These are phyloP conservation scores for Paspalum vaginatum DNA, from an alignment of 176 grass and related monocot genomes.

Conservation along the genomic window DNA sequence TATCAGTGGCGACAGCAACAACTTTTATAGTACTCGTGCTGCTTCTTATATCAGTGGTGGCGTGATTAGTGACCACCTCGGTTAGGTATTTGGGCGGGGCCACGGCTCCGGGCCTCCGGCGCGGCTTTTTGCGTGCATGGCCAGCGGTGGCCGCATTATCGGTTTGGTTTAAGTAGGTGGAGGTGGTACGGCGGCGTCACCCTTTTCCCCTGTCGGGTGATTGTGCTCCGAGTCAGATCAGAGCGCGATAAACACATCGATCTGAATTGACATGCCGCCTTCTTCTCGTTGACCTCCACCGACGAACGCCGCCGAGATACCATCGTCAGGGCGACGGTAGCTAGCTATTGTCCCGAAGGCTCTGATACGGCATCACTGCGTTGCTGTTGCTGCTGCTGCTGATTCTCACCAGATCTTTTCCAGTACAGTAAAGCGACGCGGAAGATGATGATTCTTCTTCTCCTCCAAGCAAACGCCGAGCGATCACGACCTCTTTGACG, in stretches of 20 bases:
- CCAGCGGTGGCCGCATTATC: neutral
- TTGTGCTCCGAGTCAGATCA: slow-evolving; percentile 41
- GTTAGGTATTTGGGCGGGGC: neutral
- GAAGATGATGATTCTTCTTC: too few relatives aligned
- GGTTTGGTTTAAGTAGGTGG: slow-evolving; percentile 10
- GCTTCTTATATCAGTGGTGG: too few relatives aligned
- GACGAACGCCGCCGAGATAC: neutral
- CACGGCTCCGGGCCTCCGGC: neutral
- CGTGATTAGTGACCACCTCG: neutral
- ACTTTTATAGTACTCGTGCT: too few relatives aligned
- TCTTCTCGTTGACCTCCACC: neutral
- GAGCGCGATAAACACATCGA: neutral
- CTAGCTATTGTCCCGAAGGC: too few relatives aligned
- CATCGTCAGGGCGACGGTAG: neutral
- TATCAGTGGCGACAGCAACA: neutral
- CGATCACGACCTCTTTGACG: too few relatives aligned
- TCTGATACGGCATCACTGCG: too few relatives aligned
- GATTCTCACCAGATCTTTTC: too few relatives aligned
- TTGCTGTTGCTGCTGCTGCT: too few relatives aligned
- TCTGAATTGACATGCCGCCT: neutral
- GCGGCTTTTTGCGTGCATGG: neutral
- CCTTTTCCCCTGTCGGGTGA: neutral
- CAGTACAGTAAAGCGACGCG: too few relatives aligned
- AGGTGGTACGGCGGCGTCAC: neutral
- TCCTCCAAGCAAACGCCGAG: too few relatives aligned